Percentiles rank a stretch among this genome's conserved stretches.
phyloP scores from a whole-genome alignment of 345 rosid genomes.

The Brassica nigra region DNA sequence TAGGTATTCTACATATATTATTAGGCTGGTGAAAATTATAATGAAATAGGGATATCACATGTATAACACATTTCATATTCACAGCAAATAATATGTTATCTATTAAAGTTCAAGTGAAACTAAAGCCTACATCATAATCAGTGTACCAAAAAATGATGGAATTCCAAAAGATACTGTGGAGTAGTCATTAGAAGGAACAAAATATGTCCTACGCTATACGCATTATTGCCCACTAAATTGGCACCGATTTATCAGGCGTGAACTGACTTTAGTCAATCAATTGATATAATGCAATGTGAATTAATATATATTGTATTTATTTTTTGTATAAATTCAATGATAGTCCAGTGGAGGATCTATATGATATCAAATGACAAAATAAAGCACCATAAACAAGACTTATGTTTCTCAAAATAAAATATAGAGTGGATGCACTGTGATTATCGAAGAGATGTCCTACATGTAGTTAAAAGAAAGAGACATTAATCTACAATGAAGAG shows the following conservation, averaged over 20 bases:
- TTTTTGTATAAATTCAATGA: neutral
- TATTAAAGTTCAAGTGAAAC: slow-evolving; percentile 9
- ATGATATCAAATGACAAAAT: slow-evolving; percentile 13
- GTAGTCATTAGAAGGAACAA: slow-evolving; percentile 10
- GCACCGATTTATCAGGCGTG: slow-evolving; percentile 38
- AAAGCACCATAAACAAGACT: slow-evolving; percentile 4
- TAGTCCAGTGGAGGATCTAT: slow-evolving; percentile 11
- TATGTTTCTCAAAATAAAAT: neutral
- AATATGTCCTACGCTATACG: slow-evolving; percentile 32
- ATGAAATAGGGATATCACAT: slow-evolving; percentile 3
- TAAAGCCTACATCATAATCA: neutral
- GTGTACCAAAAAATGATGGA: neutral
- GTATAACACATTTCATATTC: neutral
- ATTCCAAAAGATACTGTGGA: slow-evolving; percentile 12
- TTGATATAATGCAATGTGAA: neutral
- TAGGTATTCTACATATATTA: neutral
- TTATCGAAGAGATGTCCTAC: slow-evolving; percentile 41
- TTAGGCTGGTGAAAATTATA: neutral
- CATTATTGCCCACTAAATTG: slow-evolving; percentile 31
- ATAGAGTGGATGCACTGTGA: slow-evolving; percentile 39
- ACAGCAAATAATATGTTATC: neutral
- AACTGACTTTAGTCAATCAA: slow-evolving; percentile 33
- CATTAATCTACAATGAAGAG: slow-evolving; percentile 36
- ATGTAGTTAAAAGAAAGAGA: slow-evolving; percentile 41
- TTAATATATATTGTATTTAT: neutral